phyloP scores from a whole-genome alignment of 2,329 filamentous ascomycete species.

The Colletotrichum noveboracense region DNA sequence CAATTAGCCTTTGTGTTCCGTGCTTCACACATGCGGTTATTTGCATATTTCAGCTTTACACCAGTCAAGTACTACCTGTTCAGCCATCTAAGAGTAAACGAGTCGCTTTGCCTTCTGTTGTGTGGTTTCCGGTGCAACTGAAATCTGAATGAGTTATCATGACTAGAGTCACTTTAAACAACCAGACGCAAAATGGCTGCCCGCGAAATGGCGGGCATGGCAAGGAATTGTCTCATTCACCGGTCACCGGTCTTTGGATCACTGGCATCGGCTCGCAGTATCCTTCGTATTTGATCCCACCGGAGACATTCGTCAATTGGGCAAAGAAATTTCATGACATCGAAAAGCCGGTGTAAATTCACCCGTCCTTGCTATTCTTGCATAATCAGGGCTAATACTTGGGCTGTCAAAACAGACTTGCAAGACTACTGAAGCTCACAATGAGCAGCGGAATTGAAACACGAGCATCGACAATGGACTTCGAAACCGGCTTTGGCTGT shows the following conservation, averaged over 20 bases:
- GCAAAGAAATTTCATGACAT: not conserved
- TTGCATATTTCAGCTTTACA: not conserved
- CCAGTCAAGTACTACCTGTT: not conserved
- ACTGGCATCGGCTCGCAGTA: constrained; percentile 5
- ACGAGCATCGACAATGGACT: not conserved
- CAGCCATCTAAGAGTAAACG: not conserved
- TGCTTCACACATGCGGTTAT: not conserved
- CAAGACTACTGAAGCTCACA: not conserved
- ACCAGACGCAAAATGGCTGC: not conserved
- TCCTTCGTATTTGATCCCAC: not conserved
- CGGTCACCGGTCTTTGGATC: not conserved
- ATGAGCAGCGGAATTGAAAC: not conserved
- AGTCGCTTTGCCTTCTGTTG: not conserved
- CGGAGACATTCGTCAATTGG: not conserved
- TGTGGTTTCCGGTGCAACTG: fast-evolving
- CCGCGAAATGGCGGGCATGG: not conserved
- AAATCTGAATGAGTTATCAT: not conserved
- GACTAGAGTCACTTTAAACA: not conserved
- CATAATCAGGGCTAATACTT: not conserved
- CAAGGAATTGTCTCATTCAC: not conserved
- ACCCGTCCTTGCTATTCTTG: not conserved
- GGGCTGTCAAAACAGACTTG: not conserved
- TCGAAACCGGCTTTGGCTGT: not conserved
- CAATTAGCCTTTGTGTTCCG: not conserved
- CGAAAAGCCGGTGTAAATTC: not conserved